Percentiles rank a stretch among this genome's conserved stretches.
Conservation (phyloP, 78 protist species). For the Dictyostelium citrinum region DNA sequence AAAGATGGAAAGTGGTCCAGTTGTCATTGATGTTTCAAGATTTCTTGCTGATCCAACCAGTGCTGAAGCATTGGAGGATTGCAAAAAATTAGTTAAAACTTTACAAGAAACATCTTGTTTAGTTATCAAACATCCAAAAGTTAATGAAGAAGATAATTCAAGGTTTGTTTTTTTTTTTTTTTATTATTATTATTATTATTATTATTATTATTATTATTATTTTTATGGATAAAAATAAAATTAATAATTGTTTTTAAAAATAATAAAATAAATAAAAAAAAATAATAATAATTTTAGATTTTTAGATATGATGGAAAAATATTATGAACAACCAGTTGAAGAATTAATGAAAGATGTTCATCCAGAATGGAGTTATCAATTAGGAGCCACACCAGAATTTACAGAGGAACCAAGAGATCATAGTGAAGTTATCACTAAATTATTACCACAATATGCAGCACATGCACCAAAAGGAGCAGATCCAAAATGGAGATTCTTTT, state of each 20-base stretch:
- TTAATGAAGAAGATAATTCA: constrained; percentile 59
- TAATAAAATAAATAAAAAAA: not conserved
- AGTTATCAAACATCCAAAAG: constrained; percentile 69
- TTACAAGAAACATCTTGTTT: constrained; percentile 73
- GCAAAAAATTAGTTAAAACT: constrained; percentile 58
- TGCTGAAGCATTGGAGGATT: constrained; percentile 61
- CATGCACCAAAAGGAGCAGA: constrained; percentile 89
- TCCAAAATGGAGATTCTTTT: constrained; percentile 94
- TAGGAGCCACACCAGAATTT: constrained; percentile 90
- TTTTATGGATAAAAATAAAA: too few species aligned
- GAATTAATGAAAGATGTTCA: constrained; percentile 84
- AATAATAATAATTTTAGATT: constrained; percentile 18
- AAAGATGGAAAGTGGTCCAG: constrained; percentile 55
- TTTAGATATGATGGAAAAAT: constrained; percentile 88
- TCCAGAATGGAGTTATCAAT: constrained; percentile 88
- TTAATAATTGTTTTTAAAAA: too few species aligned
- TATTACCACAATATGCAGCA: constrained; percentile 80
- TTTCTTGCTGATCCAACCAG: constrained; percentile 41
- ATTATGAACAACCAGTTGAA: constrained; percentile 84
- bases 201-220: too few species aligned
- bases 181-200: not conserved
- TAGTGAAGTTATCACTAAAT: constrained; percentile 25
- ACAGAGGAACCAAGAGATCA: constrained; percentile 84
- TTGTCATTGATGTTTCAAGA: constrained; percentile 47
- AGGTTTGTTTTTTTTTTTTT: not conserved